phyloP scores from a whole-genome alignment of 768 basidiomycete genomes.

The Leccinellum albellum region DNA sequence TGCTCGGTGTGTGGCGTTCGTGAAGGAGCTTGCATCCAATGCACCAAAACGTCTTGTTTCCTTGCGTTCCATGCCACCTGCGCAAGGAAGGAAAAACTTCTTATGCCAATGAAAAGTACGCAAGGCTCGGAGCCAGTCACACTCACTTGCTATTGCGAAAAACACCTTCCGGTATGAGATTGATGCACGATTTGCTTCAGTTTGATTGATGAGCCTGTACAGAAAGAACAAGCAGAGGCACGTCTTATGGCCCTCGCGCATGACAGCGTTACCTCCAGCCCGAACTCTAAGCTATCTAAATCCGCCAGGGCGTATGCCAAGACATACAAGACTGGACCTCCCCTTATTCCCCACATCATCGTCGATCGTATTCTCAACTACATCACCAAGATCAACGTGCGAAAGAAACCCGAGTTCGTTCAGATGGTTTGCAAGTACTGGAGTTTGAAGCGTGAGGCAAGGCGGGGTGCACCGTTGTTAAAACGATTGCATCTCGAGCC shows the following conservation, averaged over 20 bases:
- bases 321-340: conserved; percentile 88
- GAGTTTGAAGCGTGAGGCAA: conserved; percentile 93
- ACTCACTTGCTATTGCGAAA: conserved; percentile 82
- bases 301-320: conserved; percentile 89
- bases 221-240: conserved; percentile 69
- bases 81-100: conserved; percentile 78
- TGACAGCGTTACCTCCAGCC: conserved; percentile 37
- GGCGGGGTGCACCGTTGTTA: conserved; percentile 88
- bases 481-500: conserved; percentile 95
- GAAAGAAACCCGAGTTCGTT: conserved; percentile 77
- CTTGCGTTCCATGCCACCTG: conserved; percentile 94
- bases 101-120: conserved; percentile 83
- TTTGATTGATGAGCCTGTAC: neutral
- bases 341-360: conserved; percentile 83
- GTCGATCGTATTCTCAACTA: conserved; percentile 78
- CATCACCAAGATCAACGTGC: conserved; percentile 60
- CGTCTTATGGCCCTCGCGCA: conserved; percentile 54
- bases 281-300: conserved; percentile 55
- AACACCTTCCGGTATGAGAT: conserved; percentile 77
- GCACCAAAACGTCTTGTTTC: conserved; percentile 85
- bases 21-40: conserved; percentile 92
- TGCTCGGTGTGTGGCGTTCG: conserved; percentile 60
- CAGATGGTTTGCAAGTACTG: conserved; percentile 84
- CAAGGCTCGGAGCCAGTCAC: conserved; percentile 70
- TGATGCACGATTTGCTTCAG: neutral